Conservation (phyloP, 2,329 filamentous ascomycete genomes). For the Talaromyces sp. region DNA sequence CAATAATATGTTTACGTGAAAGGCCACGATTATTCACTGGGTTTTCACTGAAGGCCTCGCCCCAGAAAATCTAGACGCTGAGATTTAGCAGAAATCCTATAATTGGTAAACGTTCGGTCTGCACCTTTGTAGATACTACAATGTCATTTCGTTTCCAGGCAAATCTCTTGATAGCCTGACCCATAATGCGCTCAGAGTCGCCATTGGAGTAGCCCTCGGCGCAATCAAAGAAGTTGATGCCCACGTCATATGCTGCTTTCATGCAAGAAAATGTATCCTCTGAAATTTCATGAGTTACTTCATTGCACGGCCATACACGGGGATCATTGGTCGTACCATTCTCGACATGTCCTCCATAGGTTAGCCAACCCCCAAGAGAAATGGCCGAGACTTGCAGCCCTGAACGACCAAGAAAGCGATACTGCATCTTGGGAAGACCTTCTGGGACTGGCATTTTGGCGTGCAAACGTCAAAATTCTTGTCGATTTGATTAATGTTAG, state of each 20-base stretch:
- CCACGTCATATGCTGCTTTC: constrained; percentile 56
- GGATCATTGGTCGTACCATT: constrained; percentile 37
- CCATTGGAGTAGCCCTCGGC: constrained; percentile 55
- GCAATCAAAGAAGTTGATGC: constrained; percentile 58
- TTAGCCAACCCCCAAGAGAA: constrained; percentile 59
- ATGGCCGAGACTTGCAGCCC: constrained; percentile 70
- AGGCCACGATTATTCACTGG: constrained; percentile 66
- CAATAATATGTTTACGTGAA: constrained; percentile 69
- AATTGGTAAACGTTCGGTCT: constrained; percentile 47
- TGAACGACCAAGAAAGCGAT: constrained; percentile 66
- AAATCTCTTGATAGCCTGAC: constrained; percentile 56
- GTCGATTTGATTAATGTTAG: background rate
- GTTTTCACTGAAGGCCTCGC: background rate
- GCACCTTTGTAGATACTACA: constrained; percentile 59
- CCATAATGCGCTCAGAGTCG: constrained; percentile 56
- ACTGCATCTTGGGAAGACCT: constrained; percentile 54
- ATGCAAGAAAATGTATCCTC: constrained; percentile 32
- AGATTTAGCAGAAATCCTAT: background rate
- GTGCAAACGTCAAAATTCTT: background rate
- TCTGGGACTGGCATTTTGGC: background rate
- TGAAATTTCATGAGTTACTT: background rate
- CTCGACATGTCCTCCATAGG: constrained; percentile 68
- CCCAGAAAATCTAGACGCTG: background rate
- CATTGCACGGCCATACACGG: background rate
- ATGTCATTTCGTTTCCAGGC: constrained; percentile 58